Percentiles rank a stretch among this genome's conserved stretches.
Conservation (phyloP, 257 asterid genomes). For the Echium plantagineum region DNA sequence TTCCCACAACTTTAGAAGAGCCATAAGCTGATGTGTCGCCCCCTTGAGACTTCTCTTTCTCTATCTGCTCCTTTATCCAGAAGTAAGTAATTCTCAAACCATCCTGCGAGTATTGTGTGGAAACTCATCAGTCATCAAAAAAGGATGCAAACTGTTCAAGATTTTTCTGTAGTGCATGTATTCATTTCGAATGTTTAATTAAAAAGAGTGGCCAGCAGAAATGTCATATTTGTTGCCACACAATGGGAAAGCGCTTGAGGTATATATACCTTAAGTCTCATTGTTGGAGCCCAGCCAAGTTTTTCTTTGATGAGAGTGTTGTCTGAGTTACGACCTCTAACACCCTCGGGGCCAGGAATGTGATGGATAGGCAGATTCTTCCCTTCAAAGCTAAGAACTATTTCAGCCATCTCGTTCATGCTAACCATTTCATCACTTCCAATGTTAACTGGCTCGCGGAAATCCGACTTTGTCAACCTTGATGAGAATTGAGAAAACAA, state of each 20-base stretch:
- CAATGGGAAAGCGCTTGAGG: neutral
- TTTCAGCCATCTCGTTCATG: constrained; percentile 97
- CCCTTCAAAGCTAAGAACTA: constrained; percentile 62
- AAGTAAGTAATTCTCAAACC: constrained; percentile 84
- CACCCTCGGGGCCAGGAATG: constrained; percentile 93
- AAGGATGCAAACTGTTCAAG: neutral
- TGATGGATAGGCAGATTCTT: constrained; percentile 71
- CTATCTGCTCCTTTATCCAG: constrained; percentile 90
- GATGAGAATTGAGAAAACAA: neutral
- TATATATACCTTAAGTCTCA: constrained; percentile 62
- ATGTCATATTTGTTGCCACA: neutral
- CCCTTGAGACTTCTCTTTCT: constrained; percentile 64
- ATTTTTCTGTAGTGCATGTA: neutral
- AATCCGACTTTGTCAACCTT: constrained; percentile 82
- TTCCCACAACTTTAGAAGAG: constrained; percentile 38
- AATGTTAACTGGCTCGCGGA: constrained; percentile 83
- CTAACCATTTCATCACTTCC: constrained; percentile 96
- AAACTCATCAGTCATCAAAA: neutral
- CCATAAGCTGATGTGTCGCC: constrained; percentile 28
- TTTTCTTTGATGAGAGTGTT: constrained; percentile 76
- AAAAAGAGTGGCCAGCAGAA: neutral
- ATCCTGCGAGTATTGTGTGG: constrained; percentile 27
- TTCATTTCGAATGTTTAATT: neutral
- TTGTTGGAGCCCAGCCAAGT: constrained; percentile 96
- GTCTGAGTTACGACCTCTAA: constrained; percentile 89